Conservation (phyloP, 495 filamentous ascomycete genomes). For the Glonium stellatum region DNA sequence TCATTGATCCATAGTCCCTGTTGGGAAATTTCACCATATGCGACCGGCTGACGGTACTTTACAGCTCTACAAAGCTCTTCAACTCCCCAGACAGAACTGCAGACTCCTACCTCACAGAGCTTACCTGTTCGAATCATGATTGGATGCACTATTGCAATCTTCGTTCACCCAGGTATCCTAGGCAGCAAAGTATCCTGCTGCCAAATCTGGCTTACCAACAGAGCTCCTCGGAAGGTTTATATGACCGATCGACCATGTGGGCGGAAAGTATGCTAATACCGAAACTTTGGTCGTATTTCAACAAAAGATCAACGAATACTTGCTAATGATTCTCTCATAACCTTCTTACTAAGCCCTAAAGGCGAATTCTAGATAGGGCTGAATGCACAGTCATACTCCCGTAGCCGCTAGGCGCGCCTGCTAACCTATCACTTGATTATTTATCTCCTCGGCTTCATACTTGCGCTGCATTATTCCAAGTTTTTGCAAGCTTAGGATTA, state of each 20-base stretch:
- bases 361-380: background rate
- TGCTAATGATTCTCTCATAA: background rate
- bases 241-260: background rate
- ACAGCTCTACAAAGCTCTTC: background rate
- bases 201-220: background rate
- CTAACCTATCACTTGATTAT: background rate
- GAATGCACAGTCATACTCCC: conserved; percentile 2
- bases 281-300: background rate
- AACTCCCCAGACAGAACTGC: background rate
- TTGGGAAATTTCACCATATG: background rate
- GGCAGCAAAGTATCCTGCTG: background rate
- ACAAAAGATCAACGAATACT: background rate
- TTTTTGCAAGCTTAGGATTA: background rate
- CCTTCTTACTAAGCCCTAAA: conserved; percentile 4
- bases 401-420: background rate
- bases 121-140: background rate
- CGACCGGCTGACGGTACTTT: background rate
- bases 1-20: background rate
- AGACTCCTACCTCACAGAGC: background rate
- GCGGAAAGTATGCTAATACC: background rate
- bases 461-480: background rate
- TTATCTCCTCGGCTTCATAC: background rate
- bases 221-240: background rate
- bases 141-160: background rate
- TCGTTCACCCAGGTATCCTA: background rate